Percentiles rank a stretch among this genome's conserved stretches.
Evolutionary conservation across 495 filamentous ascomycete genomes (phyloP).

Genomic region (Aspergillus bridgeri): DNA sequence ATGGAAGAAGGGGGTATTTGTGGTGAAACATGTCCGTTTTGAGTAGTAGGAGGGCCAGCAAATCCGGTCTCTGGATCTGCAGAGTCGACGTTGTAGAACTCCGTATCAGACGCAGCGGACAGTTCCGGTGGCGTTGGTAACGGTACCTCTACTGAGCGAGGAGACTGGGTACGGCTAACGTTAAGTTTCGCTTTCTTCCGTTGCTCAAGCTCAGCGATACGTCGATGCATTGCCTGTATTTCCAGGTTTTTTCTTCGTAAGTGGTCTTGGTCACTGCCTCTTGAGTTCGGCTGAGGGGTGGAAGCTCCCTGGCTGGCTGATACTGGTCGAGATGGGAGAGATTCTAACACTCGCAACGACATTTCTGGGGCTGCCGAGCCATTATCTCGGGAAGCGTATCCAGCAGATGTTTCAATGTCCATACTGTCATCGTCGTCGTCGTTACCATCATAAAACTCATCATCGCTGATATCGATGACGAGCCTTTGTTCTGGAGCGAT

Average conservation of each 20-base stretch:
- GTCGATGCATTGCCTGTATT: constrained; percentile 70
- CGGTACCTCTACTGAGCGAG: constrained; percentile 22
- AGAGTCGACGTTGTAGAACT: background rate
- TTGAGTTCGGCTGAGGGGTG: constrained; percentile 31
- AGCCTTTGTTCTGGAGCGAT: constrained; percentile 28
- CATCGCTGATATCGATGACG: constrained; percentile 76
- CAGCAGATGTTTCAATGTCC: constrained; percentile 26
- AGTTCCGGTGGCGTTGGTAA: constrained; percentile 18
- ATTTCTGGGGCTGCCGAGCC: background rate
- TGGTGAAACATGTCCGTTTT: constrained; percentile 6
- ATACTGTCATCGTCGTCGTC: constrained; percentile 34
- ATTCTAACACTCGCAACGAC: constrained; percentile 5
- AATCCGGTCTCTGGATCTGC: background rate
- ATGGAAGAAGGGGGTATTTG: background rate
- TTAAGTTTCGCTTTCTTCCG: constrained; percentile 55
- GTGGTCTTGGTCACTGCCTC: constrained; percentile 47
- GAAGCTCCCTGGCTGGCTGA: constrained; percentile 21
- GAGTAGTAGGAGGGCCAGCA: background rate
- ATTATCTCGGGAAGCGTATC: constrained; percentile 2
- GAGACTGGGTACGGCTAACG: constrained; percentile 36
- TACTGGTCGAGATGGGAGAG: constrained; percentile 11
- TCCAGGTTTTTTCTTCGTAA: constrained; percentile 62
- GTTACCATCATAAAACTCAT: constrained; percentile 46
- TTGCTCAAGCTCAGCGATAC: constrained; percentile 73
- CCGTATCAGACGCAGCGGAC: constrained; percentile 13